A percentile compares a stretch with the other conserved stretches of the same genome.
phyloP scores from a whole-genome alignment of 352 stramenopile genomes.

The Pythium brachiatum region DNA sequence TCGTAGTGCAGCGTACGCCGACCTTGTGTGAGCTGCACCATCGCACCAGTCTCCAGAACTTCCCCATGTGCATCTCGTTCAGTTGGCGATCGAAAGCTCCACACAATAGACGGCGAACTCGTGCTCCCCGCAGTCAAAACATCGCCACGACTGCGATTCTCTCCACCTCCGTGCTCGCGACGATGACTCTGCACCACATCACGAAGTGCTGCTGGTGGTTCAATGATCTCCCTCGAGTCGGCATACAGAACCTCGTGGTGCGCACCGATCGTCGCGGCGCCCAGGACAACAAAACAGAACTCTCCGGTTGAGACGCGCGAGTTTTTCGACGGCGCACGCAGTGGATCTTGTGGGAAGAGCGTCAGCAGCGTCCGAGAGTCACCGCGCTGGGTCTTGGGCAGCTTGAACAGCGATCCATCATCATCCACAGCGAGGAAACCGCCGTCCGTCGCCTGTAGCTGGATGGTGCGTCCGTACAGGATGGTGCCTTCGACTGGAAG shows the following conservation, averaged over 20 bases:
- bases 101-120: constrained; percentile 4
- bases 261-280: constrained; percentile 22
- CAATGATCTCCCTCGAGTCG: constrained; percentile 4
- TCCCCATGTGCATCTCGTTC: neutral
- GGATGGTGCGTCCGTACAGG: constrained; percentile 35
- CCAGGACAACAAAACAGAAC: constrained; percentile 32
- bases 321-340: constrained; percentile 15
- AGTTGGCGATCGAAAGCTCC: constrained; percentile 2
- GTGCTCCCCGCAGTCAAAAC: neutral
- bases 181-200: constrained; percentile 10
- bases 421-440: constrained; percentile 38
- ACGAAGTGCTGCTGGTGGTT: constrained; percentile 3
- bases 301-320: constrained; percentile 26
- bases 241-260: constrained; percentile 19
- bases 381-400: constrained; percentile 12
- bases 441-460: constrained; percentile 36
- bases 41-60: constrained; percentile 9
- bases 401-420: constrained; percentile 36
- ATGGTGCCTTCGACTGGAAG: constrained; percentile 18
- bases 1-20: constrained; percentile 24
- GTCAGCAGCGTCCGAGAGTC: constrained; percentile 40
- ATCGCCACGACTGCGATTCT: neutral
- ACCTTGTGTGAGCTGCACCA: constrained; percentile 20
- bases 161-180: constrained; percentile 6
- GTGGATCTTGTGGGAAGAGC: constrained; percentile 35